Evolutionary conservation across 768 basidiomycete genomes (phyloP).

Genomic region (Auricularia heimuer): DNA sequence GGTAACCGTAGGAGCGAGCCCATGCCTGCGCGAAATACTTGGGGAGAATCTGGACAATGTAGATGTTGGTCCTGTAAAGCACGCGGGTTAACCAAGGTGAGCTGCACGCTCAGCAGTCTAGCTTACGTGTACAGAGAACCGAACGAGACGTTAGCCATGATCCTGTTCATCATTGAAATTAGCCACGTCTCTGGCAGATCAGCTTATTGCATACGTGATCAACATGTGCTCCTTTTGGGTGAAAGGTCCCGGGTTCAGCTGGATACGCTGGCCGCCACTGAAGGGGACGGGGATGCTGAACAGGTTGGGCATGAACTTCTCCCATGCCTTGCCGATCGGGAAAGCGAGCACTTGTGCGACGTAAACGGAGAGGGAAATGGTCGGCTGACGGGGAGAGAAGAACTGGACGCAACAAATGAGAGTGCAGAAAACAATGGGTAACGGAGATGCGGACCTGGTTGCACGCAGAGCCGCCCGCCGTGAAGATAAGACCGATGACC

Average conservation of each 20-base stretch:
- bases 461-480: constrained; percentile 27
- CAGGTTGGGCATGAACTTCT: constrained; percentile 26
- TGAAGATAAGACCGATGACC: constrained; percentile 28
- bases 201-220: not conserved
- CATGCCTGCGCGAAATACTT: not conserved
- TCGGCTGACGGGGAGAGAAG: constrained; percentile 1
- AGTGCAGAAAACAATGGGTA: not conserved
- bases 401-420: not conserved
- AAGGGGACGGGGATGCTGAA: constrained; percentile 26
- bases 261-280: constrained; percentile 28
- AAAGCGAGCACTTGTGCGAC: constrained; percentile 4
- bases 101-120: not conserved
- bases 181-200: not conserved
- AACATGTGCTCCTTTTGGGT: constrained; percentile 4
- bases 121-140: constrained; percentile 41
- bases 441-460: constrained; percentile 65
- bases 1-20: constrained; percentile 1
- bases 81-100: not conserved
- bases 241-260: constrained; percentile 1
- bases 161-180: not conserved
- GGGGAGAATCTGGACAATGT: constrained; percentile 1
- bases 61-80: not conserved
- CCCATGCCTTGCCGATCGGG: constrained; percentile 1
- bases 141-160: constrained; percentile 24
- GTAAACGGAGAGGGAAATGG: not conserved